Percentiles rank a stretch among this genome's conserved stretches.
These are phyloP conservation scores for Entelexis sorbosivorans DNA, from an alignment of 1,139 yeast genomes.

Conservation along the genomic window DNA sequence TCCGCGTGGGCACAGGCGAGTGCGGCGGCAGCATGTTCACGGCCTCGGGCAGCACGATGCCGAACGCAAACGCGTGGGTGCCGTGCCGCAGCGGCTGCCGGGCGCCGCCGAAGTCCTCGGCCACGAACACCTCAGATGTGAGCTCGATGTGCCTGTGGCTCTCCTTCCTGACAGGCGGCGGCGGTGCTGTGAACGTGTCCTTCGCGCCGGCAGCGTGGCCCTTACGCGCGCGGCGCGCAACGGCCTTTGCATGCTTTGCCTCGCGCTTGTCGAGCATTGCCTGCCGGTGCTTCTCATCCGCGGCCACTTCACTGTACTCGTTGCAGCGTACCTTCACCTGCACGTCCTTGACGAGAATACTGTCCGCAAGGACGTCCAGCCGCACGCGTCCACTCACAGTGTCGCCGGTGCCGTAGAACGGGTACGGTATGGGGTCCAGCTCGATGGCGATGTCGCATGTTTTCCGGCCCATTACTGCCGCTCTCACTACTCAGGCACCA, in stretches of 20 bases:
- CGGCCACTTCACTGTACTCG: conserved; percentile 4
- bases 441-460: background rate
- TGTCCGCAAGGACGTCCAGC: background rate
- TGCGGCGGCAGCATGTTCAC: conserved; percentile 8
- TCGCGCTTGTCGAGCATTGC: conserved; percentile 1
- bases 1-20: conserved; percentile 4
- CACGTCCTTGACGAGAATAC: conserved; percentile 2
- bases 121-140: background rate
- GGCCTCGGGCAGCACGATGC: conserved; percentile 5
- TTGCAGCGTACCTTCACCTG: conserved; percentile 13
- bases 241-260: background rate
- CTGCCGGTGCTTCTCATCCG: background rate
- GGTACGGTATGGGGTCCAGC: conserved; percentile 1
- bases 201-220: background rate
- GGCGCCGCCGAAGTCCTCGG: background rate
- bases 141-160: background rate
- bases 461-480: background rate
- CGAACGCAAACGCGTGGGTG: conserved; percentile 3
- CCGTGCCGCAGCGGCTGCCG: background rate
- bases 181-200: background rate
- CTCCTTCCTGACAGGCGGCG: background rate
- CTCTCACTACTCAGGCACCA: no score
- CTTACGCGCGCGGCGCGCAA: background rate
- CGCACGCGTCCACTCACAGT: background rate
- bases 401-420: conserved; percentile 10